A percentile compares a stretch with the other conserved stretches of the same genome.
These are phyloP conservation scores for Hexamita inflata DNA, from an alignment of 208 protist species.

Conservation along the genomic window DNA sequence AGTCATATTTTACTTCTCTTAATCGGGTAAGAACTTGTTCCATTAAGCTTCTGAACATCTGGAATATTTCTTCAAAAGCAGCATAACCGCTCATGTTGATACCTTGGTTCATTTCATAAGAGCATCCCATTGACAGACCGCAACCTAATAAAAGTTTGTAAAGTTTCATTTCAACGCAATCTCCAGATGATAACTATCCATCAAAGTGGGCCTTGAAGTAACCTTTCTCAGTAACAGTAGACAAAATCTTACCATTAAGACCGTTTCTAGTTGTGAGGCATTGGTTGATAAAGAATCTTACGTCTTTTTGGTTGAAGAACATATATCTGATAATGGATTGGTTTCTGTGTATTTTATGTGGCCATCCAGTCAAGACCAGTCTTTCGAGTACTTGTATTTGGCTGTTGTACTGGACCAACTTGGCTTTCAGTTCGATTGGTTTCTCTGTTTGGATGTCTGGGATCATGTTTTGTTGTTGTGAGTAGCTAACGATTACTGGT, in stretches of 20 bases:
- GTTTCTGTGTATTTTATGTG: not conserved
- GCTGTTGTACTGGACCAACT: not conserved
- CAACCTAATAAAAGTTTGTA: not conserved
- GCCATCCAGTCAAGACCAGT: not conserved
- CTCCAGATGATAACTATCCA: not conserved
- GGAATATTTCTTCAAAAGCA: no score
- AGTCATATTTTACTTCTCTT: no score
- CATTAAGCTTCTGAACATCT: no score
- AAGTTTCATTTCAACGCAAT: not conserved
- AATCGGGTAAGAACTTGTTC: no score
- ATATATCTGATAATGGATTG: not conserved
- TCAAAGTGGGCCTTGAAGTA: not conserved
- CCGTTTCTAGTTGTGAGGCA: not conserved
- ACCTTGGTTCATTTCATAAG: no score
- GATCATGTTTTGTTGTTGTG: no score
- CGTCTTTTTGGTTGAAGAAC: not conserved
- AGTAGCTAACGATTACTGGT: no score
- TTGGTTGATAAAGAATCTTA: not conserved
- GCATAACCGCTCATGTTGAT: no score
- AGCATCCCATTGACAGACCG: no score
- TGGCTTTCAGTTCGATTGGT: not conserved
- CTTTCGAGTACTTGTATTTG: not conserved
- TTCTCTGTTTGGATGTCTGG: not conserved
- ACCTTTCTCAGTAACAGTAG: not conserved
- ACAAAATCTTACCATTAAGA: not conserved